Evolutionary conservation across 768 basidiomycete species (phyloP).

Genomic region (Boletus reticulatus): DNA sequence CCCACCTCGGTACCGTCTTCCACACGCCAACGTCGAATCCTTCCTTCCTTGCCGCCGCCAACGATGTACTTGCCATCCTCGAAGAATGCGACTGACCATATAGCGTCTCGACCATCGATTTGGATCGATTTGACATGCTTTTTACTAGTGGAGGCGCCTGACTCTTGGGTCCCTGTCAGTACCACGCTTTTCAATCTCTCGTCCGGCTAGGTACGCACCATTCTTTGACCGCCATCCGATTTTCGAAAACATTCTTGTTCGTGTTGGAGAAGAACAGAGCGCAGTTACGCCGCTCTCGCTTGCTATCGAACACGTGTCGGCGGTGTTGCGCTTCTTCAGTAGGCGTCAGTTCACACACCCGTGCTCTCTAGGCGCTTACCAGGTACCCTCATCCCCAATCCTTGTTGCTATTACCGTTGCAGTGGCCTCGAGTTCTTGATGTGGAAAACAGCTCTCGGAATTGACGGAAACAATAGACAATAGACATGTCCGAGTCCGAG

Average conservation of each 20-base stretch:
- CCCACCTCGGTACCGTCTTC: neutral
- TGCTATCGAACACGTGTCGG: neutral
- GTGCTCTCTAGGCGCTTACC: neutral
- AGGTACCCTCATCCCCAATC: neutral
- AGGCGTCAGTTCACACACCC: neutral
- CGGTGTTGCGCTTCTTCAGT: no score
- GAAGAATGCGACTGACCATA: neutral
- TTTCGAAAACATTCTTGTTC: neutral
- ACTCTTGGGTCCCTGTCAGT: neutral
- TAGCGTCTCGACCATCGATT: neutral
- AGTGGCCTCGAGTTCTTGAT: neutral
- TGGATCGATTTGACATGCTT: neutral
- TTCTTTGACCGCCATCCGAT: neutral
- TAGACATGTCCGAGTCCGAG: no score
- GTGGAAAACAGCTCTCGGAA: no score
- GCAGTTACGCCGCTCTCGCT: neutral
- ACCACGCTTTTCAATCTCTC: neutral
- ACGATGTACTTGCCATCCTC: neutral
- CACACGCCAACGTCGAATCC: conserved; percentile 1
- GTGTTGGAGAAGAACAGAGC: neutral
- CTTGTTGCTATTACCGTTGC: neutral
- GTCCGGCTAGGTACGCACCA: neutral
- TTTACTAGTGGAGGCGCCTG: neutral
- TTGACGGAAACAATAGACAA: no score
- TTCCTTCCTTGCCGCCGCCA: neutral